A percentile compares a stretch with the other conserved stretches of the same genome.
phyloP scores from a whole-genome alignment of 768 basidiomycete species.

The Pleurotus tuoliensis region DNA sequence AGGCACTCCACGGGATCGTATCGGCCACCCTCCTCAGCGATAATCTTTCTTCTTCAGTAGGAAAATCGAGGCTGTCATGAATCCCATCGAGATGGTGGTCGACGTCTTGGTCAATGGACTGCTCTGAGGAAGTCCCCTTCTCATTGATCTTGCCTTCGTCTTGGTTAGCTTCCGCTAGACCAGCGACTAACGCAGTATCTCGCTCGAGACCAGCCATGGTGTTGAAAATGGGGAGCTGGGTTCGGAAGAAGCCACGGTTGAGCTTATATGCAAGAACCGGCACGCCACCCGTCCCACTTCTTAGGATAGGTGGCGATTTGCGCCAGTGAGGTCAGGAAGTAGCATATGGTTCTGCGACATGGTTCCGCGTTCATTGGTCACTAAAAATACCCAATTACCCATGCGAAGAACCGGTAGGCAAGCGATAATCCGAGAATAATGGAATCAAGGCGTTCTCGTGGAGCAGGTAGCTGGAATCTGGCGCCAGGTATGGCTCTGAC shows the following conservation, averaged over 20 bases:
- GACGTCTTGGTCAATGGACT: background rate
- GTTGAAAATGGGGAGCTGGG: background rate
- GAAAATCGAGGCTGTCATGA: constrained; percentile 57
- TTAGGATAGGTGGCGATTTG: background rate
- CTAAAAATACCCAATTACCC: background rate
- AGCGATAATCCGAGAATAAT: no score
- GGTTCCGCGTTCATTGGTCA: background rate
- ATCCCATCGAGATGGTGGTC: constrained; percentile 21
- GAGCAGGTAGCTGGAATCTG: no score
- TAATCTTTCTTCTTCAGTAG: constrained; percentile 55
- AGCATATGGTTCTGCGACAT: background rate
- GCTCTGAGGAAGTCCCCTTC: background rate
- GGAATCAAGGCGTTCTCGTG: no score
- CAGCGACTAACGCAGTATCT: constrained; percentile 10
- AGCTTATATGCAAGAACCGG: background rate
- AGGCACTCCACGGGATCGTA: constrained; percentile 53
- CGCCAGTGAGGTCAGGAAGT: background rate
- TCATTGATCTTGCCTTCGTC: constrained; percentile 6
- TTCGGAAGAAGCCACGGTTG: background rate
- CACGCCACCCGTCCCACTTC: background rate
- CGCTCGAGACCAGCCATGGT: constrained; percentile 12
- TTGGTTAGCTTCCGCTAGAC: constrained; percentile 4
- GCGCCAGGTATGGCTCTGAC: no score
- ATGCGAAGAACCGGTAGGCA: no score
- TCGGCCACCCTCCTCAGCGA: constrained; percentile 64